Conservation (phyloP, 2,329 filamentous ascomycete genomes). For the Aureobasidium melanogenum region DNA sequence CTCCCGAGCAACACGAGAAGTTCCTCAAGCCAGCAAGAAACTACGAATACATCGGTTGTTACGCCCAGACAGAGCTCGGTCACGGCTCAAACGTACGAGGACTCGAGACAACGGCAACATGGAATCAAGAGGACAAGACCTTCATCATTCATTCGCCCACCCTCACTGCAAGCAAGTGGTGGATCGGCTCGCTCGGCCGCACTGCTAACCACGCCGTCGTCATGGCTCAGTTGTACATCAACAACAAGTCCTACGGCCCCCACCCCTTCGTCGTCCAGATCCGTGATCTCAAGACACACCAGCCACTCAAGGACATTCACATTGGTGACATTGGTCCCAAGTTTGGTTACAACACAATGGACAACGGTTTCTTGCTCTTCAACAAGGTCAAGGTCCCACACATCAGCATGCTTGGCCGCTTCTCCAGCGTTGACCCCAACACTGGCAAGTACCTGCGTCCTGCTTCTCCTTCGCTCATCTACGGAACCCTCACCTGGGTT, state of each 20-base stretch:
- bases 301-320: constrained; percentile 59
- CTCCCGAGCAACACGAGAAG: constrained; percentile 61
- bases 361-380: constrained; percentile 71
- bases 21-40: constrained; percentile 61
- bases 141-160: constrained; percentile 66
- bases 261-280: constrained; percentile 74
- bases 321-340: constrained; percentile 77
- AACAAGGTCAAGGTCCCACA: constrained; percentile 70
- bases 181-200: constrained; percentile 70
- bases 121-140: constrained; percentile 64
- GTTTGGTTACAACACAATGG: constrained; percentile 73
- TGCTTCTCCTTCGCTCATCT: constrained; percentile 58
- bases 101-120: constrained; percentile 63
- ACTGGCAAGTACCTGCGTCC: constrained; percentile 61
- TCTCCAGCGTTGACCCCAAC: constrained; percentile 58
- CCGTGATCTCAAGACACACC: constrained; percentile 59
- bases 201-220: constrained; percentile 70
- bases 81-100: constrained; percentile 71
- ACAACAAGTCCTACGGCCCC: constrained; percentile 60
- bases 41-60: constrained; percentile 69
- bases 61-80: constrained; percentile 72
- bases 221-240: constrained; percentile 66
- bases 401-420: constrained; percentile 63
- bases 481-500: constrained; percentile 69
- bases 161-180: constrained; percentile 73